Evolutionary conservation across 331 rosid species (phyloP).

Genomic region (Pyracantha coccinea): DNA sequence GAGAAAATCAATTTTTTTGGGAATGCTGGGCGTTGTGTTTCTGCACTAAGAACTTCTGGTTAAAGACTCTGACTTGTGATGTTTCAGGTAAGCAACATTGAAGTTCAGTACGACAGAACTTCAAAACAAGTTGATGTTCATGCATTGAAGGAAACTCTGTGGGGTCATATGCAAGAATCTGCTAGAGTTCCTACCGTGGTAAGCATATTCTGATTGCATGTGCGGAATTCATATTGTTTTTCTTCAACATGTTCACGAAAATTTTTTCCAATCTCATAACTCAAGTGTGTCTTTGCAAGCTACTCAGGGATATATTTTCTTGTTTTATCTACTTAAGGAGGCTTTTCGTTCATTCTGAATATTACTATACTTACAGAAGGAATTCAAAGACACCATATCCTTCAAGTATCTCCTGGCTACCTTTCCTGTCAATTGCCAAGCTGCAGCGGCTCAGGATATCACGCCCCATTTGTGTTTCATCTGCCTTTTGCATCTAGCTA

Average conservation of each 20-base stretch:
- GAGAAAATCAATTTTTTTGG: not conserved
- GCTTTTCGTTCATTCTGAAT: not conserved
- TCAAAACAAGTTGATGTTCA: conserved; percentile 20
- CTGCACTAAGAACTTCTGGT: not conserved
- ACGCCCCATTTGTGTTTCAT: conserved; percentile 29
- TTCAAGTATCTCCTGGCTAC: conserved; percentile 14
- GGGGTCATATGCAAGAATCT: conserved; percentile 17
- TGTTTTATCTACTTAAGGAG: not conserved
- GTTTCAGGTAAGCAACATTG: not conserved
- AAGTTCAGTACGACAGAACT: conserved; percentile 16
- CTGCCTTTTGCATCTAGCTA: conserved; percentile 32
- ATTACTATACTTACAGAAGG: not conserved
- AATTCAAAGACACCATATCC: conserved; percentile 3
- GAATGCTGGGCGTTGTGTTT: not conserved
- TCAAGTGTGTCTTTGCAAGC: not conserved
- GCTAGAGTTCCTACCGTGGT: not conserved
- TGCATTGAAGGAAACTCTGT: conserved; percentile 11
- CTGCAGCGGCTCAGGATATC: conserved; percentile 13
- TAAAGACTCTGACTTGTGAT: not conserved
- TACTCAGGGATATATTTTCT: not conserved
- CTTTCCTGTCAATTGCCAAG: conserved; percentile 10
- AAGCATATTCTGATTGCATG: not conserved
- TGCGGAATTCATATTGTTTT: not conserved
- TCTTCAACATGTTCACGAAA: not conserved
- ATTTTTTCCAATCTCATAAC: not conserved